Conservation (phyloP, 805 yeast genomes). For the Teunomyces tritomae region DNA sequence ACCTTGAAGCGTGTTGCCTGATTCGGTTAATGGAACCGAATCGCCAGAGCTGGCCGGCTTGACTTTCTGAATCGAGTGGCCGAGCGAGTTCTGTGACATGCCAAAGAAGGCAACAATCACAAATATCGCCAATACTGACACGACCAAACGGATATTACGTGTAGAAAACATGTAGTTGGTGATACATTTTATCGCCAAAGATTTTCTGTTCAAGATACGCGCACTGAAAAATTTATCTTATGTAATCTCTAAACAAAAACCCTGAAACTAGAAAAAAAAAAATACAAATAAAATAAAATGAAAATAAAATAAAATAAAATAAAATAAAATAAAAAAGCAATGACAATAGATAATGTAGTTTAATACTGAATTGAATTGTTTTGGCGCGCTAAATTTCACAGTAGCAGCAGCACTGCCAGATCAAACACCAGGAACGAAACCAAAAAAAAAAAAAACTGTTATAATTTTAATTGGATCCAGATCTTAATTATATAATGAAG, state of each 20-base stretch:
- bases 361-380: no score
- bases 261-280: not conserved
- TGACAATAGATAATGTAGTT: no score
- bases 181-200: not conserved
- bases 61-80: conserved; percentile 30
- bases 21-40: conserved; percentile 12
- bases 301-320: not conserved
- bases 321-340: not conserved
- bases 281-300: not conserved
- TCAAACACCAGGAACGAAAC: no score
- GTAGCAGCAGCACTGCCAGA: no score
- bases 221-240: not conserved
- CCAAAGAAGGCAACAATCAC: conserved; percentile 50
- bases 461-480: no score
- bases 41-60: conserved; percentile 24
- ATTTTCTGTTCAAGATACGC: not conserved
- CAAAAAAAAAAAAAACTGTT: no score
- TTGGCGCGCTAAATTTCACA: no score
- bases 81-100: conserved; percentile 39
- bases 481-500: no score
- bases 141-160: conserved; percentile 51
- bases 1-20: conserved; percentile 31
- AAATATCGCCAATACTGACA: conserved; percentile 51
- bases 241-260: not conserved
- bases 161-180: conserved; percentile 30